Percentiles rank a stretch among this genome's conserved stretches.
phyloP scores from a whole-genome alignment of 2,329 filamentous ascomycete species.

The Colletotrichum chlorophyti region DNA sequence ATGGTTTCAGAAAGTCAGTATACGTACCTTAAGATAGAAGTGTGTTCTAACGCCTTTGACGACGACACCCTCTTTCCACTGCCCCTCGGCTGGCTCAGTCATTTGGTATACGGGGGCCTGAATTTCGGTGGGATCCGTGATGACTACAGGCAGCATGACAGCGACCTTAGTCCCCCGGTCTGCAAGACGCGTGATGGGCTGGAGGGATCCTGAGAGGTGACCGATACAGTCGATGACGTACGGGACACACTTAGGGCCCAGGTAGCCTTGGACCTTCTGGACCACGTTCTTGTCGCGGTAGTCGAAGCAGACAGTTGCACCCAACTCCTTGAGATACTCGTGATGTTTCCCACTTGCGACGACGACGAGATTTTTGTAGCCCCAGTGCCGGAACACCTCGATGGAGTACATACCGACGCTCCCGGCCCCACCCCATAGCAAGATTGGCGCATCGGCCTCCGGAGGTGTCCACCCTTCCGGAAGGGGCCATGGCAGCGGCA shows the following conservation, averaged over 20 bases:
- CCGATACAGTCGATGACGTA: conserved; percentile 64
- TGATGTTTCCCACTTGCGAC: conserved; percentile 55
- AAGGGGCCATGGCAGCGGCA: conserved; percentile 65
- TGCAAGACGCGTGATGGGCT: conserved; percentile 58
- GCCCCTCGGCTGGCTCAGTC: conserved; percentile 48
- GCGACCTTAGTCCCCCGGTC: conserved; percentile 58
- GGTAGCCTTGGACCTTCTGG: conserved; percentile 39
- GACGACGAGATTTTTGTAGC: conserved; percentile 57
- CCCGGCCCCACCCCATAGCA: conserved; percentile 60
- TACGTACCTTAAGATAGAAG: conserved; percentile 56
- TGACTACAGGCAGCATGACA: conserved; percentile 65
- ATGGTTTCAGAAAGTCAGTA: too few relatives aligned
- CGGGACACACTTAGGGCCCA: conserved; percentile 39
- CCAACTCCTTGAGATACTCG: conserved; percentile 47
- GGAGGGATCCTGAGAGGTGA: conserved; percentile 51
- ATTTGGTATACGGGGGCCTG: conserved; percentile 60
- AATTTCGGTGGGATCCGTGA: conserved; percentile 55
- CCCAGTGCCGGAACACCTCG: conserved; percentile 59
- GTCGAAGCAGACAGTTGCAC: conserved; percentile 54
- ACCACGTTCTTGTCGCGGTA: conserved; percentile 48
- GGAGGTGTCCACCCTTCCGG: conserved; percentile 46
- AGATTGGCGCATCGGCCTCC: conserved; percentile 44
- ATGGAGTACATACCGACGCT: conserved; percentile 58
- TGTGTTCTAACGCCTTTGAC: conserved; percentile 62
- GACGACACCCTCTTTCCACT: conserved; percentile 61